phyloP scores from a whole-genome alignment of 164 flowering plant species.

The Vitis amurensis region DNA sequence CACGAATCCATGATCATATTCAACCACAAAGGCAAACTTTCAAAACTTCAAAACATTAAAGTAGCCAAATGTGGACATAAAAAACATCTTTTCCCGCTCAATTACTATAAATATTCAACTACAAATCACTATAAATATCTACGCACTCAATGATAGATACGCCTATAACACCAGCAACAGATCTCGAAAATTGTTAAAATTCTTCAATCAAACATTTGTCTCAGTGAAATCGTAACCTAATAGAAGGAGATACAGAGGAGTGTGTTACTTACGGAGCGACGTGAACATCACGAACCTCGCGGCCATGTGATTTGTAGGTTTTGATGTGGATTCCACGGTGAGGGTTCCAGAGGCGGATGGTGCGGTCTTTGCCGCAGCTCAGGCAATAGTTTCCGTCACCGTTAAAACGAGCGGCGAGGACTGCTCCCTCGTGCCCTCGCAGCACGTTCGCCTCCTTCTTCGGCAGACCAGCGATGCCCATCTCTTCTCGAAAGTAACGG shows the following conservation, averaged over 20 bases:
- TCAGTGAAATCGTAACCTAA: too few species aligned
- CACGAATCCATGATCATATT: too few species aligned
- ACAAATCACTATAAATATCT: too few species aligned
- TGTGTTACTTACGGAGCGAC: conserved; percentile 56
- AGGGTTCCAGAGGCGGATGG: conserved; percentile 95
- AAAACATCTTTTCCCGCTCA: too few species aligned
- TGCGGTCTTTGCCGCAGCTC: conserved; percentile 91
- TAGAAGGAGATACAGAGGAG: conserved; percentile 3
- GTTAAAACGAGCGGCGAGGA: conserved; percentile 82
- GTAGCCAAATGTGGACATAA: too few species aligned
- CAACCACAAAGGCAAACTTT: too few species aligned
- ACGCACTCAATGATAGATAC: too few species aligned
- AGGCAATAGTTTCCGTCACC: conserved; percentile 84
- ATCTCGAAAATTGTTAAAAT: too few species aligned
- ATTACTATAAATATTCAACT: too few species aligned
- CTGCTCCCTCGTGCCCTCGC: conserved; percentile 85
- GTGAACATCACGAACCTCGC: conserved; percentile 92
- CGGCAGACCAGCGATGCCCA: conserved; percentile 53
- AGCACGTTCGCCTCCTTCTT: conserved; percentile 61
- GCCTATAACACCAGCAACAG: too few species aligned
- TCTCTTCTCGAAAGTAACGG: conserved; percentile 10
- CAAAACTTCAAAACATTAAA: too few species aligned
- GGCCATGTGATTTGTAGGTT: conserved; percentile 89
- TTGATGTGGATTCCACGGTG: conserved; percentile 93
- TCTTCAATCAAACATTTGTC: too few species aligned